These are phyloP conservation scores for Suillus brevipes DNA, from an alignment of 768 basidiomycete species.

Conservation along the genomic window DNA sequence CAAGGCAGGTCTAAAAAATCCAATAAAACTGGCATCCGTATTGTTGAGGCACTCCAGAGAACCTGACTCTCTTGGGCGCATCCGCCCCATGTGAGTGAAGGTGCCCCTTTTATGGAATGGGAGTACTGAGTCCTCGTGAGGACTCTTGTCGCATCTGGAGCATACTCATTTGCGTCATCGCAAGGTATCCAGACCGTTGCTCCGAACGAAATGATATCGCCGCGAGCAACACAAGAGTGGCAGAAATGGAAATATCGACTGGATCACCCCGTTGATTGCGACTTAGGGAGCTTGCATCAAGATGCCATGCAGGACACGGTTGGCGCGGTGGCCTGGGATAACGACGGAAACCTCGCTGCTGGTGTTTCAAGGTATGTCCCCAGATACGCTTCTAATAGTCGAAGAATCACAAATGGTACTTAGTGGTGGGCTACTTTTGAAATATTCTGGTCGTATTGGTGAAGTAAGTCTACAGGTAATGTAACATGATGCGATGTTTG, in stretches of 20 bases:
- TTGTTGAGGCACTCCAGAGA: conserved; percentile 55
- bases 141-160: conserved; percentile 63
- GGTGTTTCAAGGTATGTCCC: conserved; percentile 68
- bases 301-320: conserved; percentile 72
- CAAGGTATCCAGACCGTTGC: conserved; percentile 36
- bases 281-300: conserved; percentile 16
- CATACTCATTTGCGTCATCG: conserved; percentile 50
- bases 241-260: conserved; percentile 56
- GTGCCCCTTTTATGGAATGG: conserved; percentile 1
- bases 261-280: conserved; percentile 11
- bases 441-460: conserved; percentile 71
- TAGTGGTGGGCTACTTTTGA: conserved; percentile 81
- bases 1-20: conserved; percentile 62
- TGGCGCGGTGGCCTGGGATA: conserved; percentile 66
- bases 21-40: conserved; percentile 58
- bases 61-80: conserved; percentile 56
- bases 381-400: not conserved
- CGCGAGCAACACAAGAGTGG: conserved; percentile 56
- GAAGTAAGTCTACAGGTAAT: conserved; percentile 47
- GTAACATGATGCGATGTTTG: not conserved
- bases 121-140: conserved; percentile 30
- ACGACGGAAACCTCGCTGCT: conserved; percentile 50
- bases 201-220: conserved; percentile 48
- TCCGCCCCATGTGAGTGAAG: conserved; percentile 63
- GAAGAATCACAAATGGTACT: not conserved